phyloP scores from a whole-genome alignment of 805 yeast genomes.

The Starmerella etchellsii region DNA sequence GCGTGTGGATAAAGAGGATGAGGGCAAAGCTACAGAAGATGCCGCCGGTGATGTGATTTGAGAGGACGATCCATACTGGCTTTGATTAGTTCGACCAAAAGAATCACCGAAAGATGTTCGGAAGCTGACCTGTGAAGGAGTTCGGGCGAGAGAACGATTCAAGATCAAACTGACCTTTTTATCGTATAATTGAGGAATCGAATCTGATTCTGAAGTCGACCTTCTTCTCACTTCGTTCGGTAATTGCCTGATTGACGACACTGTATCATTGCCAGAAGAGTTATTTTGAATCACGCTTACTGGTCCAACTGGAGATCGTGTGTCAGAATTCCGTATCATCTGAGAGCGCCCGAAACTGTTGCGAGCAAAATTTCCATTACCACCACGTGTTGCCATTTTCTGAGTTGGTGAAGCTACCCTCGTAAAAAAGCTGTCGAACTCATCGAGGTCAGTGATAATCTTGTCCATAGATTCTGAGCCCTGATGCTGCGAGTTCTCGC shows the following conservation, averaged over 20 bases:
- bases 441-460: conserved; percentile 22
- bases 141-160: conserved; percentile 57
- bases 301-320: too few species aligned
- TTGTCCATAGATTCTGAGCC: conserved; percentile 20
- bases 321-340: background rate
- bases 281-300: too few species aligned
- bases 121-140: conserved; percentile 66
- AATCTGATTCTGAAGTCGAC: conserved; percentile 15
- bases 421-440: conserved; percentile 22
- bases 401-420: conserved; percentile 9
- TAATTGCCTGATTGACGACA: too few species aligned
- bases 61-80: background rate
- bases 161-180: conserved; percentile 65
- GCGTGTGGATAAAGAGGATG: background rate
- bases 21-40: too few species aligned
- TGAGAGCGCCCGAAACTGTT: background rate
- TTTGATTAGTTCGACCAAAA: conserved; percentile 23
- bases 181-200: conserved; percentile 59
- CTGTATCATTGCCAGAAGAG: too few species aligned
- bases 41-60: background rate
- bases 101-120: conserved; percentile 64
- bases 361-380: too few species aligned
- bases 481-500: conserved; percentile 2
- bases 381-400: background rate
- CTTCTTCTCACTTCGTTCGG: conserved; percentile 9